Base-by-base conservation (phyloP, 306 rosid species). In the Senna tora region DNA sequence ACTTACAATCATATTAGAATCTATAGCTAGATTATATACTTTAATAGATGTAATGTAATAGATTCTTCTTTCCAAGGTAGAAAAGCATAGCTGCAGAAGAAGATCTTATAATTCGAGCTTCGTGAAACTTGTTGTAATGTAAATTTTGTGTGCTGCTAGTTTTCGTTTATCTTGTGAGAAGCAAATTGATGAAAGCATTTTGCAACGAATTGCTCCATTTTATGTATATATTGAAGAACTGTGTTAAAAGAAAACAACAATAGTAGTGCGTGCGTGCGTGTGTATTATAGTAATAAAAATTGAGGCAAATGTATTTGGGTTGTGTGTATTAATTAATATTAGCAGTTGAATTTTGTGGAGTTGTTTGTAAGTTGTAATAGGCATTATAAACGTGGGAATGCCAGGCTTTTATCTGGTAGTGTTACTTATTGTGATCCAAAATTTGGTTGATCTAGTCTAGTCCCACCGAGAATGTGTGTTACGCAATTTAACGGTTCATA, bases 41-140 rank as follows among this genome's bases (percentile, higher is more conserved):
- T 66, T 38, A 42, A 57, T 68, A 61, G 15, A 33, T 28, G 16
- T 25, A 7, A 36, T 36, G 39, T 13, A 11, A 67, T 45, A 61
- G 20, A 65, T 71, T 75, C 70, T 69, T 53, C 55, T 13, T 41
- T 41, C 39, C 73, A 43, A 17, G 55, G 41, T 17, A 28, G 50
- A 51, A 50, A 45, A 47, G 12, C 28, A 25, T 10, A 58, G 13
- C 41, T 41, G 12, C 21, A 67, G 61, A 53, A 53, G n/a, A 41
- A 57, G 22, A 47, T 65, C 58, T 62, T 36, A 7, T 36, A 51
- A 50, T 19, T n/a, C 7, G 12, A 33, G 4, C 1, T 12, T 36
- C 5, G 49, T 64, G 55, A 16, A 74, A 36, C 7, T 11, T 53
- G 22, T 54, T 71, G 54, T 65, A 45, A 63, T 54, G 33, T 64